These are phyloP conservation scores for Penicillium sp. DNA, from an alignment of 2,329 filamentous ascomycete genomes.

Conservation along the genomic window DNA sequence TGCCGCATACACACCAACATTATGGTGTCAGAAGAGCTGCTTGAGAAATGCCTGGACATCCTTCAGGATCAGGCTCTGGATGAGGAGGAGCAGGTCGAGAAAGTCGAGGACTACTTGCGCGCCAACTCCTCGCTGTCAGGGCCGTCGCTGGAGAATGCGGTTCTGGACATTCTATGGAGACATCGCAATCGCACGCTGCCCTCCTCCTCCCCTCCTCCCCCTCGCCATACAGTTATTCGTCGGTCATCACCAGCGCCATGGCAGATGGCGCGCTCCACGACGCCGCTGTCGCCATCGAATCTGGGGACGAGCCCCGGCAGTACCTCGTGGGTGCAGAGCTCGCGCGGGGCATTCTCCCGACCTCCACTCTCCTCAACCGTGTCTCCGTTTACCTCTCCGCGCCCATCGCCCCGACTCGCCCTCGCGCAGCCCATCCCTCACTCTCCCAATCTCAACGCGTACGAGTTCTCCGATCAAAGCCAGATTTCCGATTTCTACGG, in stretches of 20 bases:
- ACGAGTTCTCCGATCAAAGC: constrained; percentile 85
- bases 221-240: constrained; percentile 84
- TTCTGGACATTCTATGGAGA: constrained; percentile 83
- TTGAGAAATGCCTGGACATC: constrained; percentile 85
- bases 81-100: constrained; percentile 94
- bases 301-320: constrained; percentile 74
- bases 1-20: constrained; percentile 34
- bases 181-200: constrained; percentile 42
- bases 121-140: constrained; percentile 74
- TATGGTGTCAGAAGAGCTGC: constrained; percentile 92
- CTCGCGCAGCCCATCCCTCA: constrained; percentile 93
- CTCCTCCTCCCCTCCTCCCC: constrained; percentile 76
- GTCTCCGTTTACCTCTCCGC: constrained; percentile 90
- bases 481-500: constrained; percentile 83
- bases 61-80: constrained; percentile 78
- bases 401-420: constrained; percentile 85
- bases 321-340: constrained; percentile 70
- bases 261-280: constrained; percentile 71
- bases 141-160: constrained; percentile 77
- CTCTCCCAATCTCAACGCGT: constrained; percentile 89
- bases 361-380: constrained; percentile 72
- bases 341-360: constrained; percentile 72
- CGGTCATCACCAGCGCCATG: constrained; percentile 90
- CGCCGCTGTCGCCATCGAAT: constrained; percentile 76
- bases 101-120: constrained; percentile 78